Percentiles rank a stretch among this genome's conserved stretches.
phyloP scores from a whole-genome alignment of 1,284 basidiomycete species.

The Entoloma clypeatum region DNA sequence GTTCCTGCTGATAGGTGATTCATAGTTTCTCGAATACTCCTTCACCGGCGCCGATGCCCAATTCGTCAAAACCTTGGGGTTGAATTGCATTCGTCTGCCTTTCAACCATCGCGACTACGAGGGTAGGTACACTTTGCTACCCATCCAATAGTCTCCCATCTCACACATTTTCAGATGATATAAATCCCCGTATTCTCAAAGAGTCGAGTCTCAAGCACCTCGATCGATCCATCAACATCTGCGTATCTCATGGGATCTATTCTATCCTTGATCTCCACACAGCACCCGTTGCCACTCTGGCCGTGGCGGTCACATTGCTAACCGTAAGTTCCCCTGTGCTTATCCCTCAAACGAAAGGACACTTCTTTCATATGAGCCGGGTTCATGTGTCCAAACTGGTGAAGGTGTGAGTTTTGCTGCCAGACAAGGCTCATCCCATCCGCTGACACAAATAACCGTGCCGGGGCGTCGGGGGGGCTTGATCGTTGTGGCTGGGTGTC shows the following conservation, averaged over 20 bases:
- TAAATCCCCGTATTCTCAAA: constrained; percentile 62
- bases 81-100: constrained; percentile 69
- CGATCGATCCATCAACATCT: constrained; percentile 50
- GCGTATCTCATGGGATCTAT: constrained; percentile 56
- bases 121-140: constrained; percentile 31
- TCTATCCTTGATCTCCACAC: constrained; percentile 59
- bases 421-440: no score
- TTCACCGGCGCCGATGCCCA: constrained; percentile 67
- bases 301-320: constrained; percentile 34
- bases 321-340: constrained; percentile 18
- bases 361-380: constrained; percentile 41
- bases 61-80: constrained; percentile 64
- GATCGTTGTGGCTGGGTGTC: no score
- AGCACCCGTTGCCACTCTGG: constrained; percentile 46
- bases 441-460: no score
- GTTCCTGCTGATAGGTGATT: not conserved
- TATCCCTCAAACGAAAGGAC: not conserved
- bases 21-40: constrained; percentile 70
- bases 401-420: no score
- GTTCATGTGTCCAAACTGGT: no score
- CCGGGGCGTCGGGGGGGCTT: no score
- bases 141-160: not conserved
- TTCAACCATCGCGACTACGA: constrained; percentile 70
- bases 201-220: constrained; percentile 57
- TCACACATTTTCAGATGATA: constrained; percentile 42